Percentiles rank a stretch among this genome's conserved stretches.
These are phyloP conservation scores for Morella rubra DNA, from an alignment of 306 rosid species.

Conservation along the genomic window DNA sequence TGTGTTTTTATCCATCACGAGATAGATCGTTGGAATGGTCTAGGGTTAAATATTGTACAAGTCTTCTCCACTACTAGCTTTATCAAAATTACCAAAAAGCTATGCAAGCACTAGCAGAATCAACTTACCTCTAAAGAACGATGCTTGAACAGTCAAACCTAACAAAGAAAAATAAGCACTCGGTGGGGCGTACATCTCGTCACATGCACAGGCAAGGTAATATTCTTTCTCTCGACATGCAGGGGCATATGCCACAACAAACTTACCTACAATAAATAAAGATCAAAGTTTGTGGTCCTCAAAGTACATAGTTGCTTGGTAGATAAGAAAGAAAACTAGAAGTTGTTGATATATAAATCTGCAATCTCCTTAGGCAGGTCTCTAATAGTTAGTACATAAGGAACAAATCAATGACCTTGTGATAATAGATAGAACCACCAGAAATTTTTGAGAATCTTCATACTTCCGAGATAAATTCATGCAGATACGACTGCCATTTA, in stretches of 20 bases:
- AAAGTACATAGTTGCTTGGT: constrained; percentile 13
- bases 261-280: constrained; percentile 58
- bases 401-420: background rate
- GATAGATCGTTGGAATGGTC: too few relatives aligned
- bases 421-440: background rate
- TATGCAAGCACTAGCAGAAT: constrained; percentile 15
- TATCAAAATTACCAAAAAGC: constrained; percentile 8
- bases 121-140: constrained; percentile 74
- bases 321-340: constrained; percentile 19
- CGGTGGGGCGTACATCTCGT: constrained; percentile 94
- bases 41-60: background rate
- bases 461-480: background rate
- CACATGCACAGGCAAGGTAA: constrained; percentile 90
- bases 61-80: background rate
- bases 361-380: background rate
- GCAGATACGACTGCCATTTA: background rate
- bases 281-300: constrained; percentile 13
- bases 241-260: constrained; percentile 80
- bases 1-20: too few relatives aligned
- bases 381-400: background rate
- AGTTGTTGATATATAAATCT: constrained; percentile 12
- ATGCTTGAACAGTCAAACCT: constrained; percentile 86
- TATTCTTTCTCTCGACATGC: constrained; percentile 88
- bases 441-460: background rate
- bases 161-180: constrained; percentile 90